Evolutionary conservation across 1,284 basidiomycete species (phyloP).

Genomic region (Pholiota adiposa): DNA sequence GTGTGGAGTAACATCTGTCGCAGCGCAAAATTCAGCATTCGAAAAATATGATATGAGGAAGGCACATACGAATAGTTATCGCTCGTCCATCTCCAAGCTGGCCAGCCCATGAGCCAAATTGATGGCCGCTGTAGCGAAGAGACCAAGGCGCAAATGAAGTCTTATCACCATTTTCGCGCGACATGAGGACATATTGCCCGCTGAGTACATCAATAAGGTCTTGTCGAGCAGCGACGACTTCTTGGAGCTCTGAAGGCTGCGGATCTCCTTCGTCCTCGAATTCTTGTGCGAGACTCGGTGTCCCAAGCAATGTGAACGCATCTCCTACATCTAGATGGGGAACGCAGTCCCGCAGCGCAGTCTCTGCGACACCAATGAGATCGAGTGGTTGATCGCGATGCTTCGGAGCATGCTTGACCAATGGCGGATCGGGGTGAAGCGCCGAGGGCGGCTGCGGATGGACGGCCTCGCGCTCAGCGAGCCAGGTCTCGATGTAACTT

Average conservation of each 20-base stretch:
- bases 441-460: slow-evolving; percentile 31
- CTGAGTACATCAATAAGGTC: slow-evolving; percentile 83
- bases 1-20: slow-evolving; percentile 77
- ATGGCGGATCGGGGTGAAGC: slow-evolving; percentile 26
- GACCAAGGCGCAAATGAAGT: slow-evolving; percentile 85
- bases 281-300: slow-evolving; percentile 49
- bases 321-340: slow-evolving; percentile 91
- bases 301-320: slow-evolving; percentile 65
- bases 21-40: neutral
- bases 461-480: slow-evolving; percentile 64
- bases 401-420: slow-evolving; percentile 53
- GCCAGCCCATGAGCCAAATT: slow-evolving; percentile 95
- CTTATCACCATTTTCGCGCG: slow-evolving; percentile 37
- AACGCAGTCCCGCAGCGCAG: slow-evolving; percentile 74
- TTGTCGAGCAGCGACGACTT: slow-evolving; percentile 52
- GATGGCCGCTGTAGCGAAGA: slow-evolving; percentile 87
- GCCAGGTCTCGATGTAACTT: slow-evolving; percentile 74
- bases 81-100: slow-evolving; percentile 97
- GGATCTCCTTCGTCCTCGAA: slow-evolving; percentile 34
- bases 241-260: slow-evolving; percentile 37
- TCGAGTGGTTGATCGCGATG: slow-evolving; percentile 62
- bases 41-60: neutral
- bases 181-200: slow-evolving; percentile 77
- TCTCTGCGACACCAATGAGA: slow-evolving; percentile 74
- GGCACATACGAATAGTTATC: slow-evolving; percentile 74